These are phyloP conservation scores for Polygonum aviculare DNA, from an alignment of 148 eudicot genomes.

Conservation along the genomic window DNA sequence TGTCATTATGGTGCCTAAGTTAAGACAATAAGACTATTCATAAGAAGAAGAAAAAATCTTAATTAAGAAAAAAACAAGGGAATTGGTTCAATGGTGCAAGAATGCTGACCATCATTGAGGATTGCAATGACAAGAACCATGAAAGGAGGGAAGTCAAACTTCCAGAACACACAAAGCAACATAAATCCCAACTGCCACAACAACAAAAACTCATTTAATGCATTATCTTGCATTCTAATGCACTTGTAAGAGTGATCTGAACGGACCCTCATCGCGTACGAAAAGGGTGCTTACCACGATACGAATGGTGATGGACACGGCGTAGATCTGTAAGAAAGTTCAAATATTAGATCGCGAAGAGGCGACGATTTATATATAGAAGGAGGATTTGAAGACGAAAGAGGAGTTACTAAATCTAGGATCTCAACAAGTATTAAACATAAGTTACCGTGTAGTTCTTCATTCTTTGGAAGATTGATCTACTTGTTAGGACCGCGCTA, in stretches of 20 bases:
- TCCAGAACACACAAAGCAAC: conserved; percentile 58
- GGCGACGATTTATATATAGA: too few relatives aligned
- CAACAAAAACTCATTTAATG: not conserved
- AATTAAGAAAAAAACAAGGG: not conserved
- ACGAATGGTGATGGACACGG: conserved; percentile 93
- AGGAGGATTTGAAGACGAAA: too few relatives aligned
- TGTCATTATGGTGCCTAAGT: conserved; percentile 77
- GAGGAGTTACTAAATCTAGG: too few relatives aligned
- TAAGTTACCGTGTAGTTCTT: conserved; percentile 68
- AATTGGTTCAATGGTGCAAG: not conserved
- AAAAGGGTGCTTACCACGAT: conserved; percentile 56
- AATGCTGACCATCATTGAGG: conserved; percentile 62
- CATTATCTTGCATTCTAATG: not conserved
- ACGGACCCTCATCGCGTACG: not conserved
- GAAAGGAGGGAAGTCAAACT: conserved; percentile 73
- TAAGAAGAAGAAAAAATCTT: not conserved
- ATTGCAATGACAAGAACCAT: conserved; percentile 84
- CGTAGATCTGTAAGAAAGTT: conserved; percentile 51
- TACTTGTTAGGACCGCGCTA: conserved; percentile 84
- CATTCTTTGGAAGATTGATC: conserved; percentile 87
- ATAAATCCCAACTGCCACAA: conserved; percentile 61
- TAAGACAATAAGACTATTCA: not conserved
- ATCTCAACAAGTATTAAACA: not conserved
- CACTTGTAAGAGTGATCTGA: not conserved
- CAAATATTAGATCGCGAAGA: too few relatives aligned